Evolutionary conservation across 805 yeast genomes (phyloP).

Genomic region (Suhomyces emberorum): DNA sequence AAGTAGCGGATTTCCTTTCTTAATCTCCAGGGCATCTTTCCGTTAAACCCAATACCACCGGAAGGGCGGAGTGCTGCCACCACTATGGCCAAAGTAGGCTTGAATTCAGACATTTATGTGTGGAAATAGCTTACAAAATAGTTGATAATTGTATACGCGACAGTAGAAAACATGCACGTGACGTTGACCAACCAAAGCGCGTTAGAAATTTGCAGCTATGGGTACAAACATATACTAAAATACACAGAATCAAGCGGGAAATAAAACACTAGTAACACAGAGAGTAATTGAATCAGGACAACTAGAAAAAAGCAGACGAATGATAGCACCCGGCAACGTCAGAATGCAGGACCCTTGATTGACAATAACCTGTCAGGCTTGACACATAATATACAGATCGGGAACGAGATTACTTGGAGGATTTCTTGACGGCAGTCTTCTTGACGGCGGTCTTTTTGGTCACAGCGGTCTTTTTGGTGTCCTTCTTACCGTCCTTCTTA

Average conservation of each 20-base stretch:
- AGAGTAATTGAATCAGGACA: conserved; percentile 1
- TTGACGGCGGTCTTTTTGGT: conserved; percentile 11
- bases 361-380: neutral
- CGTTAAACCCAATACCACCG: conserved; percentile 81
- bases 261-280: conserved; percentile 5
- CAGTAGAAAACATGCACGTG: too few species aligned
- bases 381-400: neutral
- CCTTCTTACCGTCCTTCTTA: conserved; percentile 4
- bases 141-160: too few species aligned
- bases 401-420: conserved; percentile 4
- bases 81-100: conserved; percentile 43
- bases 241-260: neutral
- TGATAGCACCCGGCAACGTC: too few species aligned
- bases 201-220: conserved; percentile 1
- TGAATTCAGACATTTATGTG: neutral
- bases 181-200: too few species aligned
- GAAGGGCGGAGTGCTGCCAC: conserved; percentile 85
- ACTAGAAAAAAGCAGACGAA: neutral
- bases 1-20: conserved; percentile 84
- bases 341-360: neutral
- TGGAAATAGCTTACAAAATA: too few species aligned
- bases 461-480: conserved; percentile 7
- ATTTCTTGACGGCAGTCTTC: conserved; percentile 7
- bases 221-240: conserved; percentile 1
- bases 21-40: conserved; percentile 84